Evolutionary conservation across 139 green algal species (phyloP), one percentile per base, ranked within the genome.

Genomic region (Chlamydomonas eustigma): DNA sequence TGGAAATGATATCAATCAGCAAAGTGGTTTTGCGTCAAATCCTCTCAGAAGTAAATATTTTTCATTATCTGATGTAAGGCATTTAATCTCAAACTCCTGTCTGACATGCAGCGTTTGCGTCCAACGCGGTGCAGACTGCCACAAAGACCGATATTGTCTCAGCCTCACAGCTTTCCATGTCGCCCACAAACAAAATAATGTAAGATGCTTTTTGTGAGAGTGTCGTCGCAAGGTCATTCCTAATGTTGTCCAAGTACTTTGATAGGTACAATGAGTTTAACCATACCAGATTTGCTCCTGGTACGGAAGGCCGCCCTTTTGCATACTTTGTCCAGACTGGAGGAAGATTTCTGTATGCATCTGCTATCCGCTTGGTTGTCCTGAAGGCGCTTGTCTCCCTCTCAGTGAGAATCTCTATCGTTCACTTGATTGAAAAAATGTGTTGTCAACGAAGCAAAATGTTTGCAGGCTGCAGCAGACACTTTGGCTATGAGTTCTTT

Each of bases 281-380:
- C 50, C 64, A 78, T 28, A 39, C 39, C 6, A 85, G 89, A 18
- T 93, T 96, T 67, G 32, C 87, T 4, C 89, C 90, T 38, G 93
- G 94, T 50, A 92, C 97, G 69, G 82, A 89, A 39, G 91, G 83
- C 82, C 80, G 91, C 0, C 93, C 96, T 2, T 97, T 99, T 74
- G 97, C 94, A 1, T 97, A 98, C 87, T 94, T 99, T 78, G 93
- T 99, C 37, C 89, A 97, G 50, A 98, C 94, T 24, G 93, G 91
- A 28, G 96, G 96, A 0, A 91, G 96, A n/a, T 98, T 99, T 77
- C 92, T 99, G 72, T 98, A 98, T 71, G 96, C 96, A 12, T 97
- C 96, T 1, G 93, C 94, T 2, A 85, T 97, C 3, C 90, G 96
- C 37, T 84, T 99, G 67, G 88, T 89, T 0, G 91, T 99, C 30